These are phyloP conservation scores for Zangia roseola DNA, from an alignment of 768 basidiomycete species.

Conservation along the genomic window DNA sequence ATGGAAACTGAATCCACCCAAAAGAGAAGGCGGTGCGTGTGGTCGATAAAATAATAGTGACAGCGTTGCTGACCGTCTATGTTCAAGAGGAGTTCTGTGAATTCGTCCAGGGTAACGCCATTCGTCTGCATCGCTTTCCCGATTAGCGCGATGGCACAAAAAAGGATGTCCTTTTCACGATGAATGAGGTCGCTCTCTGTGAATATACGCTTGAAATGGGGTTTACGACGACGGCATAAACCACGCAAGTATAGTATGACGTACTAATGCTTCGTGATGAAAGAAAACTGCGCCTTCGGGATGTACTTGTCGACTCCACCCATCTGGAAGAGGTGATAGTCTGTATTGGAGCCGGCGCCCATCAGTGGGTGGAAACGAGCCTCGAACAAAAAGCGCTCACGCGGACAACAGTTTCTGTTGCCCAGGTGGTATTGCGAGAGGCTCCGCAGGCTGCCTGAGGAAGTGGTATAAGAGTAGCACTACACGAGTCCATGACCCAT, in stretches of 20 bases:
- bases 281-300: constrained; percentile 14
- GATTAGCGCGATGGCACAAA: constrained; percentile 5
- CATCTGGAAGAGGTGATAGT: neutral
- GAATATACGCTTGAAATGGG: constrained; percentile 7
- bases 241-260: neutral
- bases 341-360: neutral
- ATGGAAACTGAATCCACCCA: constrained; percentile 4
- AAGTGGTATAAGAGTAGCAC: neutral
- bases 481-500: neutral
- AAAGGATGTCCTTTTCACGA: neutral
- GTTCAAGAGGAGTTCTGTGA: constrained; percentile 13
- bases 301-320: constrained; percentile 12
- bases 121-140: neutral
- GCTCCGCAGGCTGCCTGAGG: neutral
- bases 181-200: constrained; percentile 8
- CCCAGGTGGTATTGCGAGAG: constrained; percentile 6
- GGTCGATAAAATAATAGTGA: constrained; percentile 19
- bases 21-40: constrained; percentile 15
- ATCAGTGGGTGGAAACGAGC: neutral
- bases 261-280: constrained; percentile 12
- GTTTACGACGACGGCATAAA: neutral
- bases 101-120: constrained; percentile 7
- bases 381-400: constrained; percentile 1
- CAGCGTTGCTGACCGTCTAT: neutral
- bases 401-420: constrained; percentile 7